phyloP scores from a whole-genome alignment of 177 flowering plant species.

The Vitis hybrid region DNA sequence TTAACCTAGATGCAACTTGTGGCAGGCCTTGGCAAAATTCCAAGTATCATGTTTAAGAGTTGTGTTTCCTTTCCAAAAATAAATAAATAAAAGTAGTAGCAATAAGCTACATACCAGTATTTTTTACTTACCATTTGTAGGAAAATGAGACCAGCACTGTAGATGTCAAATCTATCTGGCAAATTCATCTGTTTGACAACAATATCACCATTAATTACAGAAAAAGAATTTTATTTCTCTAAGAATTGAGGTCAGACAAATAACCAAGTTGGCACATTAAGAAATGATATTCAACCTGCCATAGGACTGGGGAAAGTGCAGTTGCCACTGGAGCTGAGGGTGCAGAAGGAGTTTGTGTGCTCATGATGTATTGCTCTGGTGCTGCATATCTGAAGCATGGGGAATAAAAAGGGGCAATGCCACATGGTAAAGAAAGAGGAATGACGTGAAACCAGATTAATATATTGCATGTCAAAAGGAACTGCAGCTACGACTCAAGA shows the following conservation, averaged over 20 bases:
- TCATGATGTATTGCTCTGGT: conserved; percentile 99
- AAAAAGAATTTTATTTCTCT: background rate
- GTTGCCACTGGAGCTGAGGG: conserved; percentile 97
- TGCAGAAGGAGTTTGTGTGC: conserved; percentile 98
- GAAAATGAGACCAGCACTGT: conserved; percentile 90
- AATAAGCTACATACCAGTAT: background rate
- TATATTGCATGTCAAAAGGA: background rate
- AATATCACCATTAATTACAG: conserved; percentile 8
- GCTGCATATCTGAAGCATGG: conserved; percentile 74
- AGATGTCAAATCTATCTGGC: conserved; percentile 95
- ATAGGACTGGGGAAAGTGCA: conserved; percentile 93
- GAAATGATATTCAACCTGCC: conserved; percentile 72
- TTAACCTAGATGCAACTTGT: no score
- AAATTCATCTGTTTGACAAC: conserved; percentile 71
- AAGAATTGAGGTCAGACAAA: conserved; percentile 6
- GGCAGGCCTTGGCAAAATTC: no score
- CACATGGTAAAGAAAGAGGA: conserved; percentile 2
- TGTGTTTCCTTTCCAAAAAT: background rate
- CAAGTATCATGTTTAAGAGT: no score
- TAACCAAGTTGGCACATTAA: background rate
- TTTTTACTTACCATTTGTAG: conserved; percentile 77
- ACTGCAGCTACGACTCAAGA: background rate
- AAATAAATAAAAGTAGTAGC: background rate
- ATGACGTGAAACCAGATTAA: background rate
- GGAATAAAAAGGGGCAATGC: conserved; percentile 2